Base-by-base conservation (phyloP, 2,329 filamentous ascomycete species). In the Penicillium griseofulvum region DNA sequence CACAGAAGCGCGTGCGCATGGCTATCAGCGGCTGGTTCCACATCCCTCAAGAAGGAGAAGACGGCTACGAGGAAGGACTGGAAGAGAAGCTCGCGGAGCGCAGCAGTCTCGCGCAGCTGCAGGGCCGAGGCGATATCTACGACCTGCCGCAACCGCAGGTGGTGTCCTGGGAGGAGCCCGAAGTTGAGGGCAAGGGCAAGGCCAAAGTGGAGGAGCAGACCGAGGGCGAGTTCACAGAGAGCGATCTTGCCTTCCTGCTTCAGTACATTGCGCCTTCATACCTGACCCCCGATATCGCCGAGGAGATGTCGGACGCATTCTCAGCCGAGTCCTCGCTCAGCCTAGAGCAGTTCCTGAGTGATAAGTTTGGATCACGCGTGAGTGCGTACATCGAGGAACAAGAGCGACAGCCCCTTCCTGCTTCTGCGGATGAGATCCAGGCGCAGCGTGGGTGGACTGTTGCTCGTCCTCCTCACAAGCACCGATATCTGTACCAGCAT, bases 21-120 rank as follows among this genome's bases (percentile, higher is more conserved):
- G 94, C 94, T 48, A 96, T 99, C 69, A 96, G 91, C 70, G 94
- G 94, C 49, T 99, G 94, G 94, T 99, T 95, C 74, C 94, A 99
- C 74, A 97, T 99, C 60, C 94, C 94, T 0, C 94, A 99, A 75
- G 77, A 89, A 64, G 93, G 93, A 53, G 94, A 99, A 73, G 91
- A 96, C 26, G 94, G 94, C 41, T 99, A 88, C 66, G 86, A 96
- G 64, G 80, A 89, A 69, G 94, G 93, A 4, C 82, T 94, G 52
- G 93, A 97, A 73, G 91, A 95, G 77, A 89, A 87, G 70, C 84
- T 95, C 60, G 90, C 90, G 12, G 87, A 91, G 72, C 91, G 91
- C 74, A 97, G 92, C 74, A 92, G 91, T 66, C 81, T 97, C 61
- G 90, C 91, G 75, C 93, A 97, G 76, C 80, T 99, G 28, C 91